These are phyloP conservation scores for Diaporthe longicolla DNA, from an alignment of 2,329 filamentous ascomycete genomes.

Conservation along the genomic window DNA sequence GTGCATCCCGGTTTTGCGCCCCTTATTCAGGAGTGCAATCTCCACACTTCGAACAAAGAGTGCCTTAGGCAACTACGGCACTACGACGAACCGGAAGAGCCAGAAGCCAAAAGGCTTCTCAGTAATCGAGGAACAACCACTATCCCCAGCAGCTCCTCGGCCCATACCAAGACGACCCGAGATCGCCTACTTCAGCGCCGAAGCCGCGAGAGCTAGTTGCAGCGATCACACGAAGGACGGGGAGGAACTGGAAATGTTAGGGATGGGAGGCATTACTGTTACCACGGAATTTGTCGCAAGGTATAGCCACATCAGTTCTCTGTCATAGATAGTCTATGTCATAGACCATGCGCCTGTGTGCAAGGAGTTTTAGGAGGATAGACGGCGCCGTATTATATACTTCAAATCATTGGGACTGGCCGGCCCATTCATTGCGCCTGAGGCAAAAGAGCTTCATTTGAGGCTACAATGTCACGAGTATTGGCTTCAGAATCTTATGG, in stretches of 20 bases:
- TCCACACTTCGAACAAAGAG: slow-evolving; percentile 16
- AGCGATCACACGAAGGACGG: slow-evolving; percentile 6
- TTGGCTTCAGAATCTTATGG: slow-evolving; percentile 12
- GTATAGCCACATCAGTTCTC: slow-evolving; percentile 8
- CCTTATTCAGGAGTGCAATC: slow-evolving; percentile 26
- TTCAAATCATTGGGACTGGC: neutral
- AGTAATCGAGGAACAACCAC: slow-evolving; percentile 24
- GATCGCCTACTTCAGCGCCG: slow-evolving; percentile 24
- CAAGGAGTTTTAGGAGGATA: neutral
- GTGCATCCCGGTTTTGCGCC: slow-evolving; percentile 39
- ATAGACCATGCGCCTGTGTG: neutral
- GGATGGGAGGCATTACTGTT: slow-evolving; percentile 29
- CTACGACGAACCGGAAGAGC: neutral
- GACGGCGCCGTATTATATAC: neutral
- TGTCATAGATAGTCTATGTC: neutral
- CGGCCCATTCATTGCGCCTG: neutral
- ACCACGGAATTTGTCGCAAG: slow-evolving; percentile 33
- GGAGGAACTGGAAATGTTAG: slow-evolving; percentile 26
- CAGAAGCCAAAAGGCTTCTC: slow-evolving; percentile 28
- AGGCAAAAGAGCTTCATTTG: neutral
- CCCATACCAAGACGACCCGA: slow-evolving; percentile 16
- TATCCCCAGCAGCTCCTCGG: neutral
- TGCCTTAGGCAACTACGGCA: neutral
- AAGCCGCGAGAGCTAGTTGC: slow-evolving; percentile 16
- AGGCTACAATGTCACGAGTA: neutral